Evolutionary conservation across 345 rosid species (phyloP).

Genomic region (Linum usitatissimum): DNA sequence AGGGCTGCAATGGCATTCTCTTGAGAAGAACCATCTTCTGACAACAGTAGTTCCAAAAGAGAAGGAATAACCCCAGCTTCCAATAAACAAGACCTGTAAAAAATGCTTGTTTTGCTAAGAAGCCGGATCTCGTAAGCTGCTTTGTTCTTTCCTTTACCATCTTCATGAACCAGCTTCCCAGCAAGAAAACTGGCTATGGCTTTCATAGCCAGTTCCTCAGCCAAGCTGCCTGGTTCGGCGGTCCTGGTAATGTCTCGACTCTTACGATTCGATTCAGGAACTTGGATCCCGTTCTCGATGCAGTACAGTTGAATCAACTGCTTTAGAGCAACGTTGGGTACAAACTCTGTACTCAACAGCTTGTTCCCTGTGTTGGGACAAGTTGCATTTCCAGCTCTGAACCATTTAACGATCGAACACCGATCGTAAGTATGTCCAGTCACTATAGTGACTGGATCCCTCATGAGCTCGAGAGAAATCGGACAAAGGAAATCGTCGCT

Average conservation of each 20-base stretch:
- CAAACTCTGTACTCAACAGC: slow-evolving; percentile 26
- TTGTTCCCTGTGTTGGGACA: slow-evolving; percentile 66
- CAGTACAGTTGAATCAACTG: slow-evolving; percentile 39
- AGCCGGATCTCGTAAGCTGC: slow-evolving; percentile 58
- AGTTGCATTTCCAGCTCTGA: slow-evolving; percentile 44
- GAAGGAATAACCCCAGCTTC: slow-evolving; percentile 44
- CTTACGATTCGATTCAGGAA: slow-evolving; percentile 21
- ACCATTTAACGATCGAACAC: slow-evolving; percentile 53
- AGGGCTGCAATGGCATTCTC: slow-evolving; percentile 62
- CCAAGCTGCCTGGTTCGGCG: slow-evolving; percentile 35
- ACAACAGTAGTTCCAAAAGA: slow-evolving; percentile 34
- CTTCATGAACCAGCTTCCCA: slow-evolving; percentile 31
- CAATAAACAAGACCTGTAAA: slow-evolving; percentile 55
- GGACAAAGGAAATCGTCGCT: slow-evolving; percentile 65
- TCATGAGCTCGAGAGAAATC: slow-evolving; percentile 61
- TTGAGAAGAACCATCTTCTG: slow-evolving; percentile 31
- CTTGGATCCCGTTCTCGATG: slow-evolving; percentile 30
- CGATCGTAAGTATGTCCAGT: slow-evolving; percentile 75
- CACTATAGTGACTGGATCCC: slow-evolving; percentile 49
- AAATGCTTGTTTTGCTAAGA: slow-evolving; percentile 55
- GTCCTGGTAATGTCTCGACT: slow-evolving; percentile 28
- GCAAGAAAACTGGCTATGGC: slow-evolving; percentile 40
- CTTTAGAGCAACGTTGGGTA: slow-evolving; percentile 39
- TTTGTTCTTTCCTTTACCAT: slow-evolving; percentile 27
- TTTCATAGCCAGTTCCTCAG: slow-evolving; percentile 44